Base-by-base conservation (phyloP, 2,329 filamentous ascomycete species). In the Tolypocladium amazonense region DNA sequence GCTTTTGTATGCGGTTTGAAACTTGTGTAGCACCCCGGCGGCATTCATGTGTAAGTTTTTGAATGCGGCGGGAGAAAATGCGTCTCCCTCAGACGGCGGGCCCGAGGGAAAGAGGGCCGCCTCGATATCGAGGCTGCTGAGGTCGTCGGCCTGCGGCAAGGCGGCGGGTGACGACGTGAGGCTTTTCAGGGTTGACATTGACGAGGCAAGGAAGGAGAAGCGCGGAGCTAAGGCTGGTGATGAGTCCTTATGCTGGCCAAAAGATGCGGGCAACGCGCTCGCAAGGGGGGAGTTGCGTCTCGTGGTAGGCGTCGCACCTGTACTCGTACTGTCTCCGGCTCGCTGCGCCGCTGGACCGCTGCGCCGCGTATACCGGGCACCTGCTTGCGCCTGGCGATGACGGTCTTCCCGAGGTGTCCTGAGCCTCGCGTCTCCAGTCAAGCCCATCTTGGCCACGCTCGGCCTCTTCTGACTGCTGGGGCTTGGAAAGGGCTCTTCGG, bases 1-100 rank as follows among this genome's bases (percentile, higher is more conserved):
- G 58, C 78, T 71, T 56, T 81, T 80, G 68, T 87, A 87, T 37
- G 84, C 84, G 14, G 71, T 72, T 65, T 87, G 86, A 64, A 87
- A 80, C 67, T 76, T 80, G 27, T 73, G 74, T 30, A 88, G 69
- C 5, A 87, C 71, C 4, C 81, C 80, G 5, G 75, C 73, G 3
- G 85, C 85, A 60, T 83, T 84, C 63, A 74, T 71, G 60, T 83
- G 81, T n/a, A 86, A 75, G 67, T 83, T 86, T 68, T 84, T 85
- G 71, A 80, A 87, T 12, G 81, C 79, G 0, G 81, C 76, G 0
- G 83, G 83, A 1, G 83, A 85, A 68, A 85, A 84, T 1, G 79
- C 67, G 47, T 84, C 79, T 43, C 75, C 70, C 15, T 79, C 75
- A 0, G 66, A 64, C 1, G 79, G 73, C 0, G 73, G 66, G 2